These are phyloP conservation scores for Atalantia buxifolia DNA, from an alignment of 345 rosid genomes.

Conservation along the genomic window DNA sequence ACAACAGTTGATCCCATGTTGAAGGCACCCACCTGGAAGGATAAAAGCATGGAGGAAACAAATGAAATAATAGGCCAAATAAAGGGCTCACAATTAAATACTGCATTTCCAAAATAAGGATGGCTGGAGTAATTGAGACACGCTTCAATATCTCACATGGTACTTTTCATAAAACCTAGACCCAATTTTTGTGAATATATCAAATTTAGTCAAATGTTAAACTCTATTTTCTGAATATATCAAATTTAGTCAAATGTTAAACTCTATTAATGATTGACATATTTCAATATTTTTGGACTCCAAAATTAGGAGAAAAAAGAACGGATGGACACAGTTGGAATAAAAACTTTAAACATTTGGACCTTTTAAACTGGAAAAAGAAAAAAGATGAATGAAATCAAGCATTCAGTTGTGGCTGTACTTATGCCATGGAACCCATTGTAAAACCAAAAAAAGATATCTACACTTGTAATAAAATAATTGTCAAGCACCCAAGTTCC, in stretches of 20 bases:
- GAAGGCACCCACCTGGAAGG: conserved; percentile 70
- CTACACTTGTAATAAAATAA: not conserved
- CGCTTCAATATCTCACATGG: not conserved
- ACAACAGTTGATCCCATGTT: conserved; percentile 96
- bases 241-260: not conserved
- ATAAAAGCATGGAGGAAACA: not conserved
- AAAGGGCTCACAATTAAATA: too few species aligned
- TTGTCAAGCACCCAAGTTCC: not conserved
- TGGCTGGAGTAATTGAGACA: not conserved
- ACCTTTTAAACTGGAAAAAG: not conserved
- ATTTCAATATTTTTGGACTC: not conserved
- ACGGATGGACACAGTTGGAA: not conserved
- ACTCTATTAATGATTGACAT: not conserved
- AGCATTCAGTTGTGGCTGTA: not conserved
- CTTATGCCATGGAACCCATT: not conserved
- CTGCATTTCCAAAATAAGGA: not conserved
- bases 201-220: not conserved
- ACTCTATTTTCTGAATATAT: too few species aligned
- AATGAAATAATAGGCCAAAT: not conserved
- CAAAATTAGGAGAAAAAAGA: not conserved
- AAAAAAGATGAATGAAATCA: not conserved
- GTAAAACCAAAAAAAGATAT: not conserved
- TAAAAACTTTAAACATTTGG: not conserved
- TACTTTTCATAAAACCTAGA: not conserved
- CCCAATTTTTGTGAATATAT: not conserved